A percentile compares a stretch with the other conserved stretches of the same genome.
Evolutionary conservation across 2,329 filamentous ascomycete genomes (phyloP).

Genomic region (Pleoardoris graminearum): DNA sequence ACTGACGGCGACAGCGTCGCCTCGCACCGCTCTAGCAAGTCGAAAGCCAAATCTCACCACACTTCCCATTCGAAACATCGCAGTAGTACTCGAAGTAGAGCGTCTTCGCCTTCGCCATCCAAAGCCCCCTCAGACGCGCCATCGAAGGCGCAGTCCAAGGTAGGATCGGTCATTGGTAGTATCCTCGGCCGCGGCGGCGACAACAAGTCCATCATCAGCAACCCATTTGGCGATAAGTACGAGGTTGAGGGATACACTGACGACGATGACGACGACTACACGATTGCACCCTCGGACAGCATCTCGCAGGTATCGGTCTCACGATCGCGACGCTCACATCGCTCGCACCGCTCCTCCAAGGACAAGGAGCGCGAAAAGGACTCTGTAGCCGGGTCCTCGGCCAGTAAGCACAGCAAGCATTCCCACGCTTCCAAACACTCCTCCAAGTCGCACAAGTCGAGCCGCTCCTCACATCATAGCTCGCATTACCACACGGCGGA

Average conservation of each 20-base stretch:
- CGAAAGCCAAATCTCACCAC: slow-evolving; percentile 38
- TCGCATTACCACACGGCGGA: slow-evolving; percentile 26
- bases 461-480: slow-evolving; percentile 14
- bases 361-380: slow-evolving; percentile 16
- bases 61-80: slow-evolving; percentile 29
- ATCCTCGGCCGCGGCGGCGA: slow-evolving; percentile 44
- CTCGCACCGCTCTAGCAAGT: slow-evolving; percentile 40
- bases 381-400: slow-evolving; percentile 19
- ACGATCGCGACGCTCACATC: slow-evolving; percentile 31
- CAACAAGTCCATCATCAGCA: slow-evolving; percentile 24
- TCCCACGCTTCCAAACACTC: slow-evolving; percentile 28
- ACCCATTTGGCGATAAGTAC: slow-evolving; percentile 40
- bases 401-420: slow-evolving; percentile 31
- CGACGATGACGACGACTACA: slow-evolving; percentile 49
- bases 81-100: slow-evolving; percentile 30
- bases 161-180: slow-evolving; percentile 41
- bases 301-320: slow-evolving; percentile 45
- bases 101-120: slow-evolving; percentile 26
- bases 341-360: slow-evolving; percentile 32
- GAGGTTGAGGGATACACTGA: slow-evolving; percentile 46
- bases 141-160: slow-evolving; percentile 28
- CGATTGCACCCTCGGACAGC: slow-evolving; percentile 53
- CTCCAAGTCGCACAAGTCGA: slow-evolving; percentile 33
- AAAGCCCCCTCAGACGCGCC: slow-evolving; percentile 10
- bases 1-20: slow-evolving; percentile 39